A percentile compares a stretch with the other conserved stretches of the same genome.
These are phyloP conservation scores for Verticillium nubilum DNA, from an alignment of 2,329 filamentous ascomycete genomes.

Conservation along the genomic window DNA sequence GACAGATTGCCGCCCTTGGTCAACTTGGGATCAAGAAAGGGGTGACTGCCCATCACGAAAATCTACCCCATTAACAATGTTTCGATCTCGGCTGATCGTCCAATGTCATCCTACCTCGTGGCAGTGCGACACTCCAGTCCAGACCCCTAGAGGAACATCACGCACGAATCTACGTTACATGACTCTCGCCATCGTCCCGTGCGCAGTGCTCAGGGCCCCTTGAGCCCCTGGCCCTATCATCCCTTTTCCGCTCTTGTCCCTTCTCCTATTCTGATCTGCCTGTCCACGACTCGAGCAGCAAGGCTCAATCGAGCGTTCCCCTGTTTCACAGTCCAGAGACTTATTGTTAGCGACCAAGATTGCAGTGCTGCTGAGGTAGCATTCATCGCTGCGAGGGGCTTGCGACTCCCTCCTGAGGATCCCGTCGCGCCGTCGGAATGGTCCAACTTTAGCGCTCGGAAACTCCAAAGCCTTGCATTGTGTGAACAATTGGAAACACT, in stretches of 20 bases:
- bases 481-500: too few species aligned
- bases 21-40: not conserved
- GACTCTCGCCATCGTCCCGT: not conserved
- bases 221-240: not conserved
- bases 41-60: not conserved
- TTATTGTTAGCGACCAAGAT: not conserved
- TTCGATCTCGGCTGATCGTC: not conserved
- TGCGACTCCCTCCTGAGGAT: too few species aligned
- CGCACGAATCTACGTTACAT: not conserved
- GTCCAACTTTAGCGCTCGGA: too few species aligned
- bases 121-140: not conserved
- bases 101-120: not conserved
- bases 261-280: not conserved
- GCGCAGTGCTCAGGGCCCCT: not conserved
- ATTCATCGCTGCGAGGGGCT: not conserved
- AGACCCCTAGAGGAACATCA: not conserved
- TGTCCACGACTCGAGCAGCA: not conserved
- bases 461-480: too few species aligned
- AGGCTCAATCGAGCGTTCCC: not conserved
- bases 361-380: not conserved
- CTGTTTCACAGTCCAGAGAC: not conserved
- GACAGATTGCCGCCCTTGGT: too few species aligned
- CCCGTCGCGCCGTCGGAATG: too few species aligned
- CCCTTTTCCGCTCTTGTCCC: not conserved
- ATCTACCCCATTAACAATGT: not conserved